Evolutionary conservation across 1,139 yeast species (phyloP).

Genomic region (Kazachstania sp.): DNA sequence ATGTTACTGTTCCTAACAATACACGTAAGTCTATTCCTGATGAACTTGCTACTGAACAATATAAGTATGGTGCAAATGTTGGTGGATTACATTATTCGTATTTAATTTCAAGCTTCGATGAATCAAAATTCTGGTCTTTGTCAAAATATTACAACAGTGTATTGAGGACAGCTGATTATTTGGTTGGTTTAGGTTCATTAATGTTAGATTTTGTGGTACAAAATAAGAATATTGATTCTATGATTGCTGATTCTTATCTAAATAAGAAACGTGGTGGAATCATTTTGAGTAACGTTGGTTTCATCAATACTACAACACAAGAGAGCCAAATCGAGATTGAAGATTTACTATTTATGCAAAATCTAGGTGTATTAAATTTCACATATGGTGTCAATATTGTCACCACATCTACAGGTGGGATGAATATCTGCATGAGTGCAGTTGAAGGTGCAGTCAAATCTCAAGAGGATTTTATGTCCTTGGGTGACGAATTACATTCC

Average conservation of each 20-base stretch:
- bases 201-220: slow-evolving; percentile 16
- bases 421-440: slow-evolving; percentile 17
- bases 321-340: slow-evolving; percentile 4
- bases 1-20: slow-evolving; percentile 20
- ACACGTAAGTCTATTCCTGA: slow-evolving; percentile 15
- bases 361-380: slow-evolving; percentile 20
- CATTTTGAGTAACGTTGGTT: slow-evolving; percentile 23
- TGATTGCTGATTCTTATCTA: slow-evolving; percentile 14
- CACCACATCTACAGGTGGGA: slow-evolving; percentile 20
- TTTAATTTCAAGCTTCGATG: slow-evolving; percentile 16
- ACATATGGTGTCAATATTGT: slow-evolving; percentile 16
- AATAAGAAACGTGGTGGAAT: slow-evolving; percentile 19
- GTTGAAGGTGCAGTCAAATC: slow-evolving; percentile 13
- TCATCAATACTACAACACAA: slow-evolving; percentile 5
- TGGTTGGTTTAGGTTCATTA: slow-evolving; percentile 18
- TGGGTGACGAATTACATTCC: slow-evolving; percentile 13
- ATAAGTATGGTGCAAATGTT: slow-evolving; percentile 22
- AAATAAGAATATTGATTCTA: slow-evolving; percentile 17
- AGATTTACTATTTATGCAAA: slow-evolving; percentile 20
- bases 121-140: slow-evolving; percentile 17
- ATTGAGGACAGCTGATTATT: slow-evolving; percentile 13
- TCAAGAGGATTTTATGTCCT: slow-evolving; percentile 5
- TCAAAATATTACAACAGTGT: slow-evolving; percentile 15
- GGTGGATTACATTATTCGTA: slow-evolving; percentile 22
- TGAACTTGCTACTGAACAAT: slow-evolving; percentile 11